Evolutionary conservation across 202 grass and related monocot genomes (phyloP).

Genomic region (Carex sylvatica): DNA sequence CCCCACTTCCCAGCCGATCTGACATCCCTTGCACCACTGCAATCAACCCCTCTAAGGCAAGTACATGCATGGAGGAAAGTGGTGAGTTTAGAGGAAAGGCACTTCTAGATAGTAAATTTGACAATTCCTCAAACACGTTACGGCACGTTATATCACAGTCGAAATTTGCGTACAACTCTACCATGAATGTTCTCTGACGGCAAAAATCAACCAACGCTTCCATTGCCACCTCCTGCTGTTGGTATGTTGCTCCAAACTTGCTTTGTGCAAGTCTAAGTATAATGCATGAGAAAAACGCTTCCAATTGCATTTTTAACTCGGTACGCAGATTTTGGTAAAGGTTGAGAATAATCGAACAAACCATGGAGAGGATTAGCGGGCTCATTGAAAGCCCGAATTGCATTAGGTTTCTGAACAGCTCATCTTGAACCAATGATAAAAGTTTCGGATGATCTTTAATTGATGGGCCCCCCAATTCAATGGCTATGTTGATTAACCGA

Average conservation of each 20-base stretch:
- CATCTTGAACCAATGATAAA: constrained; percentile 77
- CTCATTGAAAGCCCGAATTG: constrained; percentile 82
- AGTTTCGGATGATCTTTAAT: constrained; percentile 73
- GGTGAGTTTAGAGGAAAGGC: constrained; percentile 98
- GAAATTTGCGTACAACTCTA: constrained; percentile 98
- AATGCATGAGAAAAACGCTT: constrained; percentile 94
- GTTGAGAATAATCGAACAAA: constrained; percentile 91
- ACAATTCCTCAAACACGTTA: constrained; percentile 97
- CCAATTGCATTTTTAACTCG: constrained; percentile 94
- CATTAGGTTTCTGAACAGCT: constrained; percentile 94
- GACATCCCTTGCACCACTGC: constrained; percentile 93
- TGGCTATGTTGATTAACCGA: constrained; percentile 82
- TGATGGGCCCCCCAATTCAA: constrained; percentile 80
- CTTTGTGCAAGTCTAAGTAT: constrained; percentile 92
- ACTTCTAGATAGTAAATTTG: constrained; percentile 88
- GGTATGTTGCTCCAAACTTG: constrained; percentile 80
- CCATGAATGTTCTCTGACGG: constrained; percentile 87
- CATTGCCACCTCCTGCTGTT: constrained; percentile 97
- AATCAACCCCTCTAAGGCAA: constrained; percentile 95
- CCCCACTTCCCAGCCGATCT: constrained; percentile 69
- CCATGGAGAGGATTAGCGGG: constrained; percentile 89
- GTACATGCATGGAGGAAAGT: constrained; percentile 94
- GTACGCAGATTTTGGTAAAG: constrained; percentile 88
- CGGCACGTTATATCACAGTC: constrained; percentile 95
- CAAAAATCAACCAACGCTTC: constrained; percentile 97